Evolutionary conservation across 2,329 filamentous ascomycete genomes (phyloP), one percentile per base, ranked within the genome.

Genomic region (Cercospora berteroae): DNA sequence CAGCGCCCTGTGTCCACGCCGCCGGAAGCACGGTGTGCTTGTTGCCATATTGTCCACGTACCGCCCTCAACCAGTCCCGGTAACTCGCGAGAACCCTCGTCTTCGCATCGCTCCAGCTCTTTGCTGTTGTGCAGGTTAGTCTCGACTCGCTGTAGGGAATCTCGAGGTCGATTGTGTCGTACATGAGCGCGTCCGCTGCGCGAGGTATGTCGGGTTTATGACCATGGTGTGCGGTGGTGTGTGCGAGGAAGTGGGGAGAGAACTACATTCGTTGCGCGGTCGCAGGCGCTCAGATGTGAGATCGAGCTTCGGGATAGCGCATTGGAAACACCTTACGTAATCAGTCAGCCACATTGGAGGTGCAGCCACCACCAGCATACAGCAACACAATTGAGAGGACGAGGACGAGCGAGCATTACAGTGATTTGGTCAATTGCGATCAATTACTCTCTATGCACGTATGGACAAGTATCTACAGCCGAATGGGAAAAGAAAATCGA

Each of bases 51-150:
- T 4, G 2, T 50, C 7, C 27, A 74, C 94, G 79, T 90, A 99
- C 95, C 82, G 93, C 90, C 85, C 95, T 90, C 76, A 98, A 88
- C 95, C 95, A 99, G 85, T 94, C 90, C 80, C 95, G 88, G 85
- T 99, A 99, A 75, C 92, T 90, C 79, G 89, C 88, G 75, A 97
- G 82, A 72, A 97, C 95, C 85, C 94, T 89, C 80, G 85, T 86
- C 83, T 91, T 92, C 76, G 94, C 94, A 85, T 98, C 93, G 75
- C 82, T 79, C 93, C 92, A 97, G 85, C 90, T 96, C 83, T 88
- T 84, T 79, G 94, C 94, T 97, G 80, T 77, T 72, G 66, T 68
- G 65, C 69, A 67, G 66, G 67, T 73, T 65, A 74, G 69, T 64
- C 29, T 23, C 16, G 48, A 27, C 8, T 29, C 25, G 20, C 55